A percentile compares a stretch with the other conserved stretches of the same genome.
Conservation (phyloP, 1,284 basidiomycete species). For the Ustilago cynodontis region DNA sequence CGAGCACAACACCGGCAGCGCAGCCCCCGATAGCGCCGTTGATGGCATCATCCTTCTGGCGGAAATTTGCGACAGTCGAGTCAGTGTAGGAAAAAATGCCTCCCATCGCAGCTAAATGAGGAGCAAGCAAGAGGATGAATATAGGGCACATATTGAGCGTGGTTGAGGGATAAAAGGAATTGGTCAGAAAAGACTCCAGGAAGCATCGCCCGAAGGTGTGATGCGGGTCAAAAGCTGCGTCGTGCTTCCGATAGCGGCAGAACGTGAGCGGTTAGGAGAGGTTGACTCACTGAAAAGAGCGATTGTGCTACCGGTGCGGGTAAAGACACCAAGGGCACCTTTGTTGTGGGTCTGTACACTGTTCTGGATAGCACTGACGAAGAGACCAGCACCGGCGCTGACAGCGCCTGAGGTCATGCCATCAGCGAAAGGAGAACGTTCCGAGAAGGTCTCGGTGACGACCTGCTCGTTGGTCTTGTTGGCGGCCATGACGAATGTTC, state of each 20-base stretch:
- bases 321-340: conserved; percentile 88
- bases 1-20: conserved; percentile 91
- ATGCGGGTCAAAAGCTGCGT: no score
- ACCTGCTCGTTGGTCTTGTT: conserved; percentile 46
- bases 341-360: conserved; percentile 75
- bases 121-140: background rate
- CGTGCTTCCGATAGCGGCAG: background rate
- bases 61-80: conserved; percentile 82
- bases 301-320: conserved; percentile 82
- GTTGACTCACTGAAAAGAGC: conserved; percentile 76
- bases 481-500: conserved; percentile 26
- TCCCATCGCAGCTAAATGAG: conserved; percentile 79
- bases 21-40: conserved; percentile 90
- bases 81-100: conserved; percentile 87
- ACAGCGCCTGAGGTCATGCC: conserved; percentile 57
- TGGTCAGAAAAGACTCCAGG: conserved; percentile 5
- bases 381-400: conserved; percentile 58
- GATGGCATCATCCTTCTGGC: conserved; percentile 83
- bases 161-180: conserved; percentile 1
- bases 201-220: no score
- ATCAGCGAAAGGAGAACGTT: conserved; percentile 53
- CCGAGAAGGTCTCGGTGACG: conserved; percentile 54
- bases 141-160: background rate
- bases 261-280: background rate
- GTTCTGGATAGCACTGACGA: conserved; percentile 68